Base-by-base conservation (phyloP, 805 yeast genomes). In the Candida saitoana region DNA sequence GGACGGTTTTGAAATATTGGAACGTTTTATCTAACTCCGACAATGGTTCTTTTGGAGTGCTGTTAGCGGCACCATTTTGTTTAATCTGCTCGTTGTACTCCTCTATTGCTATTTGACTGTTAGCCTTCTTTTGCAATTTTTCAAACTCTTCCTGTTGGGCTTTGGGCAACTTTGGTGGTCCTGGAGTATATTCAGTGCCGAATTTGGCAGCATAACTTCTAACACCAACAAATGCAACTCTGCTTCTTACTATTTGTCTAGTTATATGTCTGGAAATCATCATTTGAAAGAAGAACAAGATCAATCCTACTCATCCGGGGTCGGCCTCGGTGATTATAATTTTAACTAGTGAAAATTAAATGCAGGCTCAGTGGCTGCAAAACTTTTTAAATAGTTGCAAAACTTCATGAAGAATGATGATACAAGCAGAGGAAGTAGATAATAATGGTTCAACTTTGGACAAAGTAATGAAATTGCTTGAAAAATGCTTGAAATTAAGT, bases 91-190 rank as follows among this genome's bases (percentile, higher is more conserved):
- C 65, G 52, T 86, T 86, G 57, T 81, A 84, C 43, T 81, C 87
- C 36, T 84, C 90, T 18, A 87, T 82, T 1, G 87, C 85, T 3
- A 80, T 78, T 62, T 85, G 90, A 0, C 90, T 77, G 54, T 74
- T 79, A 3, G 97, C 98, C 37, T 82, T 73, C 56, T 76, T 80
- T 55, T 89, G 95, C 32, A 91, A 76, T 33, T 76, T 73, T 58
- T 93, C 99, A 62, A 93, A 91, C 65, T 93, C 99, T 52, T 83
- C 89, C 61, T 87, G 96, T 40, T 87, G 87, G 49, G 84, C 83
- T 43, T 80, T 77, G 15, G 87, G 82, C n/a, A 87, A 70, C 45
- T 78, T 75, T 18, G 91, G 91, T 3, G 96, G 96, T 1, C 55
- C 47, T 3, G 69, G 65, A 5, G 54, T 51, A 45, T 33, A 48